Base-by-base conservation (phyloP, 2,329 filamentous ascomycete genomes). In the Tetracladium maxilliforme region DNA sequence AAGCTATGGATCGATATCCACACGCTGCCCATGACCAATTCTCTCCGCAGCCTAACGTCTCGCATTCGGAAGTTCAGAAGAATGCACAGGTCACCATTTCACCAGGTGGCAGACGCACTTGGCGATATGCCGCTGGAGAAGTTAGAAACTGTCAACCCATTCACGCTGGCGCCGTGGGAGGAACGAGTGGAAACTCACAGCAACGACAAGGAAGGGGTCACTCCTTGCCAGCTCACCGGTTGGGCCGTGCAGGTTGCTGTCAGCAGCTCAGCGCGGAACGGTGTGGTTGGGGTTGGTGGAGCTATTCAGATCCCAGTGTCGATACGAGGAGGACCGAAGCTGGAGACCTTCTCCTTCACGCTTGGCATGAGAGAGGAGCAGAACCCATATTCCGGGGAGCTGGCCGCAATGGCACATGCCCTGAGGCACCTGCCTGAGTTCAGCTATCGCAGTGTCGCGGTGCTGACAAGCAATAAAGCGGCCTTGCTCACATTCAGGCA, bases 391-490 rank as follows among this genome's bases (percentile, higher is more conserved):
- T 25, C 24, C 18, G 35, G n/a, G n/a, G n/a, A 40, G 32, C 34
- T 42, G 15, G 35, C 31, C 33, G 40, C 32, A 30, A 38, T 40
- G 18, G 37, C 31, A 30, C 21, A 36, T 21, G 22, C 27, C 21
- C 26, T 40, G 17, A 34, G 32, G n/a, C 37, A 21, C 23, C 15
- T 36, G 26, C 22, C 19, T 4, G 31, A 21, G 29, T 22, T 37
- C 11, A 37, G 40, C 30, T 25, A 23, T n/a, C 37, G 32, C 22
- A 34, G 25, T 21, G 36, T 38, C 23, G 36, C 14, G 16, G 19
- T 42, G 19, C 28, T 39, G 24, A 41, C 21, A 22, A 22, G 33
- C 14, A 41, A 39, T 19, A 42, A 42, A 34, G 31, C 30, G 13
- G 37, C 35, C 14, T 29, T 34, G n/a, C 33, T 39, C 10, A 35